phyloP scores from a whole-genome alignment of 1,284 basidiomycete genomes.

The Melampsora americana region DNA sequence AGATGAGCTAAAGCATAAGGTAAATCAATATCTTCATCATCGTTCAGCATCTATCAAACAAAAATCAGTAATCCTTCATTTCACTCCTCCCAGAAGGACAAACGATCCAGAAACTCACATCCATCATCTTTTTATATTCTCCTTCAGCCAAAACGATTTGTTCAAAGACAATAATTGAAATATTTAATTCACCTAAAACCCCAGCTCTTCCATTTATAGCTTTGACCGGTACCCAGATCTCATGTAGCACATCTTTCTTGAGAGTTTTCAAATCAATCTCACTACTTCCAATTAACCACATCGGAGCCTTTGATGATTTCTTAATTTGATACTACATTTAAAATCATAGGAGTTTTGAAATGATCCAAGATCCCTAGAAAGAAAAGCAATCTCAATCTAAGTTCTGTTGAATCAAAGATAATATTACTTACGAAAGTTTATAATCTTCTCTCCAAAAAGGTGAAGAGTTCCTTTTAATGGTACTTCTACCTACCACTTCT shows the following conservation, averaged over 20 bases:
- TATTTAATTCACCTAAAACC: slow-evolving; percentile 28
- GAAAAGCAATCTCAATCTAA: too few species aligned
- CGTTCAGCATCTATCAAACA: slow-evolving; percentile 49
- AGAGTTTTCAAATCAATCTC: slow-evolving; percentile 22
- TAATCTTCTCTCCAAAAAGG: slow-evolving; percentile 43
- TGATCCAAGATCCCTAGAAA: slow-evolving; percentile 37
- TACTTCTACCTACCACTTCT: slow-evolving; percentile 29
- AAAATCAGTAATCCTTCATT: slow-evolving; percentile 57
- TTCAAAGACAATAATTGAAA: slow-evolving; percentile 35
- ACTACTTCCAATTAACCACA: slow-evolving; percentile 18
- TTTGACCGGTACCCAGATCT: slow-evolving; percentile 35
- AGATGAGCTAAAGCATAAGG: slow-evolving; percentile 64
- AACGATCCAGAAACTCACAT: slow-evolving; percentile 14
- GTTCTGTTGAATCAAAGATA: background rate
- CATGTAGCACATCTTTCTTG: slow-evolving; percentile 1
- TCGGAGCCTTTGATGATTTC: background rate
- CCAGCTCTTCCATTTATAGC: background rate
- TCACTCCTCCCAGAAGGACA: slow-evolving; percentile 53
- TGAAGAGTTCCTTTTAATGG: slow-evolving; percentile 25
- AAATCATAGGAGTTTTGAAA: slow-evolving; percentile 18
- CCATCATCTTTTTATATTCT: slow-evolving; percentile 31
- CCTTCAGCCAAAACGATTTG: slow-evolving; percentile 39
- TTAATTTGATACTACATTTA: slow-evolving; percentile 43
- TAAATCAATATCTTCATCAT: slow-evolving; percentile 44
- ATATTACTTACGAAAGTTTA: slow-evolving; percentile 26